A percentile compares a stretch with the other conserved stretches of the same genome.
These are phyloP conservation scores for Blastobotrys mokoenaii DNA, from an alignment of 805 yeast genomes.

Conservation along the genomic window DNA sequence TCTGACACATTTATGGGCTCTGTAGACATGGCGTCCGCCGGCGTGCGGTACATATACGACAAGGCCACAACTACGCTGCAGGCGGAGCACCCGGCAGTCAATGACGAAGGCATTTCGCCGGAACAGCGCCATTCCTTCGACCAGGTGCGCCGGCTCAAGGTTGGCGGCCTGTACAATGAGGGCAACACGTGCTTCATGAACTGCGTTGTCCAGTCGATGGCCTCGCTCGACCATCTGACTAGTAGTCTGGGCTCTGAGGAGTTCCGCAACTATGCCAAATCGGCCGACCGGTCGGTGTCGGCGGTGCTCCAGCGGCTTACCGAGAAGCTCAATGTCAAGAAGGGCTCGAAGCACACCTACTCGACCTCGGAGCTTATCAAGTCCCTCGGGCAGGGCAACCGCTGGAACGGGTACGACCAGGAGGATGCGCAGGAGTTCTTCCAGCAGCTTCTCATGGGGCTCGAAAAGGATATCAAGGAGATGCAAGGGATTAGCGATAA, in stretches of 20 bases:
- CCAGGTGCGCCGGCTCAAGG: slow-evolving; percentile 22
- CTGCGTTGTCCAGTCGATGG: slow-evolving; percentile 74
- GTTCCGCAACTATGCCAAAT: slow-evolving; percentile 2
- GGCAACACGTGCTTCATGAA: slow-evolving; percentile 96
- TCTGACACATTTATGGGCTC: slow-evolving; percentile 27
- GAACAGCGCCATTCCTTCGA: not conserved
- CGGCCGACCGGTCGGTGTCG: slow-evolving; percentile 4
- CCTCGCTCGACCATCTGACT: slow-evolving; percentile 57
- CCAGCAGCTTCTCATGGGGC: slow-evolving; percentile 39
- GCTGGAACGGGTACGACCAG: slow-evolving; percentile 79
- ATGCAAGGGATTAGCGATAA: not conserved
- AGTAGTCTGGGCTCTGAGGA: slow-evolving; percentile 30
- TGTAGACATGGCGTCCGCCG: slow-evolving; percentile 26
- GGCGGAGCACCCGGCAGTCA: slow-evolving; percentile 2
- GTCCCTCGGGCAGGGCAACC: slow-evolving; percentile 31
- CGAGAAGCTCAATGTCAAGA: slow-evolving; percentile 23
- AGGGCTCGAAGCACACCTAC: slow-evolving; percentile 22
- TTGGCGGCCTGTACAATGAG: slow-evolving; percentile 82
- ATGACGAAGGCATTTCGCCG: not conserved
- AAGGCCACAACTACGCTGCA: slow-evolving; percentile 15
- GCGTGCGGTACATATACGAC: slow-evolving; percentile 23
- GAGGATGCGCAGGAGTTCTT: slow-evolving; percentile 97
- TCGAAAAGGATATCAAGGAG: slow-evolving; percentile 25
- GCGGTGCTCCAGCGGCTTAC: slow-evolving; percentile 16
- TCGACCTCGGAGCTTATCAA: slow-evolving; percentile 19